Base-by-base conservation (phyloP, 2,329 filamentous ascomycete genomes). In the Emydomyces testavorans region DNA sequence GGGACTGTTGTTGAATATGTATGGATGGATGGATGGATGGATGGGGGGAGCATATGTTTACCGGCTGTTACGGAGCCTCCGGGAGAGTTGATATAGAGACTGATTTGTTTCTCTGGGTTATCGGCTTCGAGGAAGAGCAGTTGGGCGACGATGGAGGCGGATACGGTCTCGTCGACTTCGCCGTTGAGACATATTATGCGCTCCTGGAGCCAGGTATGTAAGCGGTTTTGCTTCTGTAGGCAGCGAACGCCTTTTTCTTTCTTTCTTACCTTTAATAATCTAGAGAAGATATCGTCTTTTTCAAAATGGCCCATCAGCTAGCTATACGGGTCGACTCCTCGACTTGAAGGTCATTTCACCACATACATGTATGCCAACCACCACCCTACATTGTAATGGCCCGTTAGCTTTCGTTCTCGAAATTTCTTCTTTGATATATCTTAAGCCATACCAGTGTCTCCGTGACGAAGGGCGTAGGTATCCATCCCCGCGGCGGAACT, bases 51-150 rank as follows among this genome's bases (percentile, higher is more conserved):
- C 62, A 34, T 60, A n/a, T n/a, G n/a, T n/a, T n/a, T n/a, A 76
- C 77, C 78, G 1, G 92, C 90, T 52, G 84, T 90, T 34, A 98
- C 89, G 35, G 85, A 90, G 48, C 92, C 92, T 42, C 92, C 92
- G 0, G 90, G 90, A 0, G 86, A 94, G 71, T 98, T 94, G 66
- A 98, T 98, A 67, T 98, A 98, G 65, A 98, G 85, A 45, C 85
- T 92, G 55, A 98, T 96, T 10, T 88, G 85, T 65, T 94, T 95
- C 48, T 93, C 80, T 2, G 90, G 89, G 60, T 86, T 87, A 62
- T 98, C 92, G 59, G 90, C 92, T 74, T 98, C 93, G 65, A 98
- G 87, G 77, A 89, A 98, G 54, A 98, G 83, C 18, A 98, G 80
- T 65, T 98, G 93, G 1, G 92, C 87, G 23, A 96, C 90, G 54